These are phyloP conservation scores for Mytilinidion resinicola DNA, from an alignment of 495 filamentous ascomycete species.

Conservation along the genomic window DNA sequence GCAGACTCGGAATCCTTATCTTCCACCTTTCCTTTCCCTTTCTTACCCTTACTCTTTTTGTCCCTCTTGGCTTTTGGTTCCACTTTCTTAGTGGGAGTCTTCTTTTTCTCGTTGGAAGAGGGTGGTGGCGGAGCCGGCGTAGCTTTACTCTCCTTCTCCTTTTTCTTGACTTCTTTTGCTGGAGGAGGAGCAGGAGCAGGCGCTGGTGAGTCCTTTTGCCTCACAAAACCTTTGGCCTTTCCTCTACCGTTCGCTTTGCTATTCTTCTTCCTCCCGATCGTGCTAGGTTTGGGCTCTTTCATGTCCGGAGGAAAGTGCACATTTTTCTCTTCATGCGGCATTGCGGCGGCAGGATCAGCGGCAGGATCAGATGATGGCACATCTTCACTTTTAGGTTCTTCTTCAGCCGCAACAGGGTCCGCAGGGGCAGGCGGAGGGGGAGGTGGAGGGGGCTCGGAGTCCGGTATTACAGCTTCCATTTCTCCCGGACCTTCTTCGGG, in stretches of 20 bases:
- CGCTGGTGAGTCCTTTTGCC: neutral
- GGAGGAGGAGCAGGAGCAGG: neutral
- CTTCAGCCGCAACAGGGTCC: neutral
- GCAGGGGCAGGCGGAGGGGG: neutral
- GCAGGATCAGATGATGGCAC: neutral
- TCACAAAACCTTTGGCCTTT: neutral
- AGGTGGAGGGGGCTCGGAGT: neutral
- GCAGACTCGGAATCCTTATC: neutral
- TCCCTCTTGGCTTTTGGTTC: neutral
- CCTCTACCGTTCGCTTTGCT: neutral
- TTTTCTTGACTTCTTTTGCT: neutral
- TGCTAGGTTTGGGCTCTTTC: neutral
- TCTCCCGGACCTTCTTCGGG: neutral
- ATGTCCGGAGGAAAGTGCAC: neutral
- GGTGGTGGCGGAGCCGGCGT: neutral
- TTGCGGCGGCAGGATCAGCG: neutral
- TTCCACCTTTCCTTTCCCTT: neutral
- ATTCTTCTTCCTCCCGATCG: neutral
- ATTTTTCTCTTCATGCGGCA: neutral
- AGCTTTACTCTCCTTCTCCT: neutral
- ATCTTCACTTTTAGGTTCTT: neutral
- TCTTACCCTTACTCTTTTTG: neutral
- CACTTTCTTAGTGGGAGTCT: neutral
- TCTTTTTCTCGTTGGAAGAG: neutral
- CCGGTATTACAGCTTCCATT: neutral